Evolutionary conservation across 1,284 basidiomycete genomes (phyloP).

Genomic region (Irpex rosettiformis): DNA sequence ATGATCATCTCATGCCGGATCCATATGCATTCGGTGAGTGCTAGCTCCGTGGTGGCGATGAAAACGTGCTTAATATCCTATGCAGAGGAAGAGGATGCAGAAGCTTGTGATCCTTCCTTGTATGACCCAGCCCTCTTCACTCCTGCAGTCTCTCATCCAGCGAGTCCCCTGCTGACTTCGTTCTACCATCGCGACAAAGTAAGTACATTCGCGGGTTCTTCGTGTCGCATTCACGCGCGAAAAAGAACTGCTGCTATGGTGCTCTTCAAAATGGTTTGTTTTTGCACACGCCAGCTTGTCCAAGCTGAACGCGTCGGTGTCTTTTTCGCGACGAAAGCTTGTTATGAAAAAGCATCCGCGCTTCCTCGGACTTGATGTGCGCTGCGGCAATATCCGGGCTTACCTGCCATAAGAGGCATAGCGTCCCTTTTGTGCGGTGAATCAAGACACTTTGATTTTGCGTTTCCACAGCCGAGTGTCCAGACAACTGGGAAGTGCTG

Average conservation of each 20-base stretch:
- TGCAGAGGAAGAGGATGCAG: conserved; percentile 24
- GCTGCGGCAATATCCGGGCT: not conserved
- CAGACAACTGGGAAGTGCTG: not conserved
- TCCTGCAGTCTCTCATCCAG: conserved; percentile 11
- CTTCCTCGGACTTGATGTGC: too few relatives aligned
- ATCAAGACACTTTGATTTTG: not conserved
- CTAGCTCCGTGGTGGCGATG: not conserved
- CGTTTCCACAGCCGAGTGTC: not conserved
- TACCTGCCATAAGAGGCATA: not conserved
- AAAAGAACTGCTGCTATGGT: too few relatives aligned
- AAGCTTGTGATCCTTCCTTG: conserved; percentile 26
- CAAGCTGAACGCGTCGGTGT: not conserved
- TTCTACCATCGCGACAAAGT: conserved; percentile 15
- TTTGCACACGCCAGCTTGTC: not conserved
- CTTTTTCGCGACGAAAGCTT: too few relatives aligned
- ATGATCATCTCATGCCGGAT: not conserved
- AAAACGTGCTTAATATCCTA: conserved; percentile 7
- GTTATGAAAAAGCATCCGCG: too few relatives aligned
- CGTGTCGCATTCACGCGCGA: not conserved
- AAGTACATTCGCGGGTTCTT: not conserved
- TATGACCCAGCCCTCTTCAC: conserved; percentile 29
- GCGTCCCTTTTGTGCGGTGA: not conserved
- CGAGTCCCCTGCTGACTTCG: conserved; percentile 8
- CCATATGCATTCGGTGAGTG: conserved; percentile 5
- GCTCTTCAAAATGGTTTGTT: not conserved